Evolutionary conservation across 169 alveolate genomes (phyloP), one percentile per base, ranked within the genome.

Genomic region (Besnoitia besnoiti): DNA sequence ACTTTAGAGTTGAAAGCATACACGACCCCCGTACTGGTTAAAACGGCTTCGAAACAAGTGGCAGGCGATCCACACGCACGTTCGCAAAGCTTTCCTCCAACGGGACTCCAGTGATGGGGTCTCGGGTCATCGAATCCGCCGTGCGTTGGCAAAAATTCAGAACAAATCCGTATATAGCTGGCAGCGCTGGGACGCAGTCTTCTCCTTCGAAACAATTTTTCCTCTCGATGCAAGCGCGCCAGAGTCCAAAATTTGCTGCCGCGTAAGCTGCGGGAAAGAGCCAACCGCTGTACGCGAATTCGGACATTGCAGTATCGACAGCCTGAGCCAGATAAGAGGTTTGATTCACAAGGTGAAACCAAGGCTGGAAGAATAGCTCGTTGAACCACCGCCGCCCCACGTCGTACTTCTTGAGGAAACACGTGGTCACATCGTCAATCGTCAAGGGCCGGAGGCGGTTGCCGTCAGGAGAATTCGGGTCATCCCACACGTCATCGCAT

Each of bases 301-400:
- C 87, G 14, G 87, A 14, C 50, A 77, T 42, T 24, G 87, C 87
- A 39, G 87, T 77, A 21, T 77, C 87, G 61, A 77, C 87, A 27
- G 87, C 87, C n/a, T 42, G 87, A 37, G 55, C 14, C 30, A 77
- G 87, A 55, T 77, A 77, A 35, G 87, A 77, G 7, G 87, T 77
- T 7, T 77, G 49, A 24, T 77, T 77, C 44, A 77, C n/a, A 7
- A 77, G 87, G 14, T 42, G 10, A 37, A 40, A 77, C 87, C 87
- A 77, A 12, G 87, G 87, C 55, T 77, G 87, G 87, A 27, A 77
- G 40, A 77, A 77, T 5, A 77, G 87, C 87, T 77, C 87, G 87
- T 77, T 77, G 55, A 77, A 77, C 87, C 87, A 77, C 3, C 87
- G 49, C 35, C 87, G 49, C 2, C 87, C 87, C 50, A 77, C 87